Conservation (phyloP, 208 protist species). For the Leishmania arabica region DNA sequence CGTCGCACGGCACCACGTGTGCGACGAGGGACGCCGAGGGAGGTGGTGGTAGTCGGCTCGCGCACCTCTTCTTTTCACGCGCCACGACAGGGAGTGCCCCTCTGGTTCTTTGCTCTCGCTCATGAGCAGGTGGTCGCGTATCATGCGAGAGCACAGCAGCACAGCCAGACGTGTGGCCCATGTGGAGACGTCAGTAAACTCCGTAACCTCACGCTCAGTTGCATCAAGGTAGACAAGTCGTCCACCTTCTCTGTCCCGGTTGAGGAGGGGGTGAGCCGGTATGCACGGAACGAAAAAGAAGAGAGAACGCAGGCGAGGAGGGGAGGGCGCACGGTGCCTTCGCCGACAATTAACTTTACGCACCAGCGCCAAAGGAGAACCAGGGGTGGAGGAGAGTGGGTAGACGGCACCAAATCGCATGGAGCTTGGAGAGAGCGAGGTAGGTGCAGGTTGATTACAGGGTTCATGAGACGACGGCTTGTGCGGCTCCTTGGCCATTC, state of each 20-base stretch:
- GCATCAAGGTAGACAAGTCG: not conserved
- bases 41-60: not conserved
- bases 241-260: not conserved
- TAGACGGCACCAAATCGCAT: not conserved
- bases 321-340: not conserved
- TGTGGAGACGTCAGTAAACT: not conserved
- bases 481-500: not conserved
- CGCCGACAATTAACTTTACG: not conserved
- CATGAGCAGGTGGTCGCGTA: not conserved
- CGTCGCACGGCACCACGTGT: not conserved
- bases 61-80: not conserved
- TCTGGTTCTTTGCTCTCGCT: not conserved
- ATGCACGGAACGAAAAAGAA: not conserved
- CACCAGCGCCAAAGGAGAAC: not conserved
- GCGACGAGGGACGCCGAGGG: not conserved
- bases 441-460: not conserved
- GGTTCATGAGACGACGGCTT: not conserved
- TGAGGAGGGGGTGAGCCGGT: not conserved
- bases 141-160: not conserved
- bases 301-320: not conserved
- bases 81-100: not conserved
- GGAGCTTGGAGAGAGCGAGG: not conserved
- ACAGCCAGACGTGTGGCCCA: too few species aligned
- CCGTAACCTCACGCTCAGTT: not conserved
- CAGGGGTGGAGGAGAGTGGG: not conserved